Percentiles rank a stretch among this genome's conserved stretches.
Conservation (phyloP, 495 filamentous ascomycete species). For the Astrothelium macrocarpum region DNA sequence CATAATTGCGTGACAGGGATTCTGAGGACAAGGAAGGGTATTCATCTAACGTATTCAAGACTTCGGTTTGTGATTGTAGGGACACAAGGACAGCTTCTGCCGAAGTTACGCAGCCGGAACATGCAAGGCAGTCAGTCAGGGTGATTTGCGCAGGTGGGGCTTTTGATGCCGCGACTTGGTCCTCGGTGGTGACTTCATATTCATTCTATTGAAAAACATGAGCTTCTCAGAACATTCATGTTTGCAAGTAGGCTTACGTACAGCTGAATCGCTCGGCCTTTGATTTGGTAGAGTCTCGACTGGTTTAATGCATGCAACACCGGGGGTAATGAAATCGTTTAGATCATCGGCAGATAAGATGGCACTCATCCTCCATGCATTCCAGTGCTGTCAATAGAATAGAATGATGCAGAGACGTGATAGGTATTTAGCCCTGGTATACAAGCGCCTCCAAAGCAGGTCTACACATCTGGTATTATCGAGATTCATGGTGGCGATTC, state of each 20-base stretch:
- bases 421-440: not conserved
- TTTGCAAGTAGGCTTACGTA: slow-evolving; percentile 7
- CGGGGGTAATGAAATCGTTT: slow-evolving; percentile 97
- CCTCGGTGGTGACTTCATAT: slow-evolving; percentile 87
- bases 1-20: no score
- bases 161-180: slow-evolving; percentile 52
- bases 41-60: slow-evolving; percentile 68
- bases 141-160: slow-evolving; percentile 78
- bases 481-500: not conserved
- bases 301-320: slow-evolving; percentile 96
- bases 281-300: slow-evolving; percentile 72
- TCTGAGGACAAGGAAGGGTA: slow-evolving; percentile 45
- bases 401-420: not conserved
- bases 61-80: slow-evolving; percentile 84
- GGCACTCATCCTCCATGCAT: slow-evolving; percentile 58
- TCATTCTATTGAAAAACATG: slow-evolving; percentile 42
- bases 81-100: slow-evolving; percentile 92
- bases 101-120: slow-evolving; percentile 94
- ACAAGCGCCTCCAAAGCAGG: not conserved
- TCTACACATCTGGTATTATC: not conserved
- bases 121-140: slow-evolving; percentile 93
- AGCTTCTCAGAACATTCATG: not conserved
- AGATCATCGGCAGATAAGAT: slow-evolving; percentile 94
- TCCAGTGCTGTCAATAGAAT: not conserved
- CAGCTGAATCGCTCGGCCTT: slow-evolving; percentile 28